Conservation (phyloP, 2,329 filamentous ascomycete genomes). For the Chaetomium sp. region DNA sequence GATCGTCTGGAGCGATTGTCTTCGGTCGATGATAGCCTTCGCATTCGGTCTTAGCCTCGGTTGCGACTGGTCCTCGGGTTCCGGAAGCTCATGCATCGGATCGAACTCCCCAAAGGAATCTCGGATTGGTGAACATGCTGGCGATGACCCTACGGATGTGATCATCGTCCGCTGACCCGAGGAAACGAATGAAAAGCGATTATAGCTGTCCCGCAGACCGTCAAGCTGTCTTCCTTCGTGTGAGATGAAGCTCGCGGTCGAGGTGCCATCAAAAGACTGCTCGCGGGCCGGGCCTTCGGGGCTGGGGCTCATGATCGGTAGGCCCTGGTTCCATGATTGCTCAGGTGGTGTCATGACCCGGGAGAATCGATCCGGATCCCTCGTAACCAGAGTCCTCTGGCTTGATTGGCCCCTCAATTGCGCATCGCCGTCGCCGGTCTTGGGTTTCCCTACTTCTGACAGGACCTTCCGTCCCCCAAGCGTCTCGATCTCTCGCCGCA, state of each 20-base stretch:
- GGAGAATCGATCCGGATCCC: constrained; percentile 52
- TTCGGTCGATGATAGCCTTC: constrained; percentile 52
- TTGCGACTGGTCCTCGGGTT: constrained; percentile 34
- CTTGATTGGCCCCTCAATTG: constrained; percentile 46
- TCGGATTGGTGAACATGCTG: constrained; percentile 57
- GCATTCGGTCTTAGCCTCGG: constrained; percentile 55
- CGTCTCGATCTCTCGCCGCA: constrained; percentile 70
- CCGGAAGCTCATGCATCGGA: constrained; percentile 30
- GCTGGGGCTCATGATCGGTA: constrained; percentile 31
- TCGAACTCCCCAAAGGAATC: constrained; percentile 53
- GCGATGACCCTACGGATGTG: constrained; percentile 61
- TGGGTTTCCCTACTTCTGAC: constrained; percentile 61
- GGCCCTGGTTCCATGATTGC: constrained; percentile 40
- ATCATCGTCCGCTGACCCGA: constrained; percentile 62
- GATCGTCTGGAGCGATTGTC: constrained; percentile 55
- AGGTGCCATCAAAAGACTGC: constrained; percentile 55
- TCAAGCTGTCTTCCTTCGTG: constrained; percentile 63
- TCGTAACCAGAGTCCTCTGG: constrained; percentile 52
- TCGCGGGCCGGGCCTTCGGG: constrained; percentile 43
- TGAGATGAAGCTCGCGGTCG: constrained; percentile 59
- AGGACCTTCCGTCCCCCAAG: constrained; percentile 67
- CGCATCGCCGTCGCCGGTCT: constrained; percentile 43
- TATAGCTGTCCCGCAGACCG: constrained; percentile 56
- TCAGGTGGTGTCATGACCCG: constrained; percentile 42
- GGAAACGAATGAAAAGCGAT: constrained; percentile 62